These are phyloP conservation scores for Neurospora sp. DNA, from an alignment of 495 filamentous ascomycete species.

Conservation along the genomic window DNA sequence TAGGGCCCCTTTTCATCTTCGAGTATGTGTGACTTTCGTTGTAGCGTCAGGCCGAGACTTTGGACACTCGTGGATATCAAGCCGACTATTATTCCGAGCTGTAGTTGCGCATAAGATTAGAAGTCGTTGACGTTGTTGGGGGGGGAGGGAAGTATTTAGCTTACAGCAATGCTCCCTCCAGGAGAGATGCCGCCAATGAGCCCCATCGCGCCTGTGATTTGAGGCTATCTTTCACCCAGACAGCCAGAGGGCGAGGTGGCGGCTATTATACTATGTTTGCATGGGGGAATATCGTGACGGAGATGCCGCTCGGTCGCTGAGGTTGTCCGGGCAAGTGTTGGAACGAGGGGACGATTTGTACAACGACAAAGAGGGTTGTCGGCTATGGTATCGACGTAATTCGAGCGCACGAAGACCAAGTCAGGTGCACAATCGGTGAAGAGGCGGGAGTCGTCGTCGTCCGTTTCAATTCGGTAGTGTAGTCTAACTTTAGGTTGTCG, in stretches of 20 bases:
- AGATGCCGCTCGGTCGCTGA: slow-evolving; percentile 1
- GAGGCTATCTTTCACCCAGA: slow-evolving; percentile 14
- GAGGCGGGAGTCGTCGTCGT: not conserved
- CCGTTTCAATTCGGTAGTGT: not conserved
- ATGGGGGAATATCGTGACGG: slow-evolving; percentile 8
- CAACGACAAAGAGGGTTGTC: not conserved
- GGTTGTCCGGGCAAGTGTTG: not conserved
- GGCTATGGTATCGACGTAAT: not conserved
- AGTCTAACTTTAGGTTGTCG: not conserved
- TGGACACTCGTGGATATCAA: slow-evolving; percentile 88
- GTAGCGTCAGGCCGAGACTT: slow-evolving; percentile 90
- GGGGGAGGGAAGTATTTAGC: slow-evolving; percentile 19
- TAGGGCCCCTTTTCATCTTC: slow-evolving; percentile 87
- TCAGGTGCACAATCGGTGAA: not conserved
- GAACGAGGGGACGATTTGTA: not conserved
- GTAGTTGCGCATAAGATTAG: slow-evolving; percentile 11
- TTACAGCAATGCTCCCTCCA: slow-evolving; percentile 74
- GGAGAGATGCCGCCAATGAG: slow-evolving; percentile 76
- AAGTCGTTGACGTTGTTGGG: not conserved
- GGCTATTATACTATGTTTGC: slow-evolving; percentile 11
- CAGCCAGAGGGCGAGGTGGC: slow-evolving; percentile 13
- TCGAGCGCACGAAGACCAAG: not conserved
- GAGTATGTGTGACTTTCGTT: slow-evolving; percentile 95
- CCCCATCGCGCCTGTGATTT: slow-evolving; percentile 44
- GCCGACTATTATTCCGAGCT: slow-evolving; percentile 90